Percentiles rank a stretch among this genome's conserved stretches.
These are phyloP conservation scores for Theobroma cacao DNA, from an alignment of 345 rosid genomes.

Conservation along the genomic window DNA sequence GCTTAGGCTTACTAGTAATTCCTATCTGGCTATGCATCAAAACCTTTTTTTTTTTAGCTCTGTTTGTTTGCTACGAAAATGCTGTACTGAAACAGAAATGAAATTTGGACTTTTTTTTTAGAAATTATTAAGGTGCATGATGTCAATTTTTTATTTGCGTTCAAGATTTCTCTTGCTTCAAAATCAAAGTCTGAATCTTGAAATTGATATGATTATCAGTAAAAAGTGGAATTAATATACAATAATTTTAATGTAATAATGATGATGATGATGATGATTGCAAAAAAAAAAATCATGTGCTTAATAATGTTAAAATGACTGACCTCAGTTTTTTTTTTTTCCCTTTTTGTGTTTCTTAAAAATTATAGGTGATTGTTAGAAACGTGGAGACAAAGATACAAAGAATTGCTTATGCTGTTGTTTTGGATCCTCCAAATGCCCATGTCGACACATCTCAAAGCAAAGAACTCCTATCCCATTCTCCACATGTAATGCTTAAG, in stretches of 20 bases:
- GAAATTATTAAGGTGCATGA: neutral
- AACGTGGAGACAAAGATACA: constrained; percentile 45
- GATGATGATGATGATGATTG: neutral
- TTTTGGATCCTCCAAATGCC: constrained; percentile 69
- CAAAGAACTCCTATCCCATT: constrained; percentile 16
- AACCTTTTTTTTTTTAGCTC: neutral
- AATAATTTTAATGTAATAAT: neutral
- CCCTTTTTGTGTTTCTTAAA: neutral
- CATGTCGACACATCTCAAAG: constrained; percentile 14
- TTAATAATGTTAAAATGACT: neutral
- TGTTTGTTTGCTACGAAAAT: neutral
- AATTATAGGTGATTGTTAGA: constrained; percentile 53
- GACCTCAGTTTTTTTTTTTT: neutral
- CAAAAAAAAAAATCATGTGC: neutral
- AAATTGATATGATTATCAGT: neutral
- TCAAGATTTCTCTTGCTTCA: neutral
- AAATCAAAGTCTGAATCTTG: neutral
- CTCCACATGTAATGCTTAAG: constrained; percentile 44
- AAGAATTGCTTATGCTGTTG: constrained; percentile 69
- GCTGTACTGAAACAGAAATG: neutral
- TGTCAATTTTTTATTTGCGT: neutral
- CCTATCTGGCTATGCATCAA: neutral
- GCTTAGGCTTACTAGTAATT: neutral
- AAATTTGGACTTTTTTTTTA: neutral
- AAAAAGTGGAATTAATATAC: neutral